A percentile compares a stretch with the other conserved stretches of the same genome.
phyloP scores from a whole-genome alignment of 2,329 filamentous ascomycete species.

The Curvularia sp. region DNA sequence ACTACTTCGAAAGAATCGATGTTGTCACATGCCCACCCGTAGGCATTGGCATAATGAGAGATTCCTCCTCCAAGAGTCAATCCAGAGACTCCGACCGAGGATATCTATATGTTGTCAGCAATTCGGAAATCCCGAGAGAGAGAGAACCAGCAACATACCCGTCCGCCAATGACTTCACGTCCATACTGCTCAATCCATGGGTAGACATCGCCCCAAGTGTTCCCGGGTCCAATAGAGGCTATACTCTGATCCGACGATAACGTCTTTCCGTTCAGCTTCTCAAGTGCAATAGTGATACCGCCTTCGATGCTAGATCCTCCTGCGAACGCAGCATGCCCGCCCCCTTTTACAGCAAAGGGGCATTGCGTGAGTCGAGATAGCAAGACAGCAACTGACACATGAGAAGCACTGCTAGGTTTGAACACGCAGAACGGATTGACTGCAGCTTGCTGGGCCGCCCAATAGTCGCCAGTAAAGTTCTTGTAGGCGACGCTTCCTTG shows the following conservation, averaged over 20 bases:
- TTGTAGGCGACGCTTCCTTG: conserved; percentile 28
- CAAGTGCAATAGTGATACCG: conserved; percentile 42
- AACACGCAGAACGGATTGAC: conserved; percentile 39
- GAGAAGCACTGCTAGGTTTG: conserved; percentile 27
- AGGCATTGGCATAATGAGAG: conserved; percentile 32
- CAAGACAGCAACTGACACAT: conserved; percentile 32
- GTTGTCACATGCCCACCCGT: conserved; percentile 41
- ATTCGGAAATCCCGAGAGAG: not conserved
- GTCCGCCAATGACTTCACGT: conserved; percentile 41
- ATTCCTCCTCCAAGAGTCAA: conserved; percentile 35
- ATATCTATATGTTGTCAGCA: conserved; percentile 18
- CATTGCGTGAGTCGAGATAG: conserved; percentile 37
- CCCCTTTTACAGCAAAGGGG: conserved; percentile 53
- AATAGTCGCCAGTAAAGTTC: conserved; percentile 31
- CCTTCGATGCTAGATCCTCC: conserved; percentile 42
- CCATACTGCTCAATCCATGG: conserved; percentile 35
- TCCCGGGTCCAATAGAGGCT: conserved; percentile 42
- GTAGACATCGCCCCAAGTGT: conserved; percentile 47
- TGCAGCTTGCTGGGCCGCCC: conserved; percentile 35
- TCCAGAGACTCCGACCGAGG: conserved; percentile 25
- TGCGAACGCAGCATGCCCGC: conserved; percentile 36
- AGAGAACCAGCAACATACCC: conserved; percentile 22
- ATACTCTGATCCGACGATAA: conserved; percentile 30
- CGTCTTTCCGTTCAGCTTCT: conserved; percentile 33
- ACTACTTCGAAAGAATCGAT: conserved; percentile 44